Base-by-base conservation (phyloP, 306 rosid species). In the Crotalaria pallida region DNA sequence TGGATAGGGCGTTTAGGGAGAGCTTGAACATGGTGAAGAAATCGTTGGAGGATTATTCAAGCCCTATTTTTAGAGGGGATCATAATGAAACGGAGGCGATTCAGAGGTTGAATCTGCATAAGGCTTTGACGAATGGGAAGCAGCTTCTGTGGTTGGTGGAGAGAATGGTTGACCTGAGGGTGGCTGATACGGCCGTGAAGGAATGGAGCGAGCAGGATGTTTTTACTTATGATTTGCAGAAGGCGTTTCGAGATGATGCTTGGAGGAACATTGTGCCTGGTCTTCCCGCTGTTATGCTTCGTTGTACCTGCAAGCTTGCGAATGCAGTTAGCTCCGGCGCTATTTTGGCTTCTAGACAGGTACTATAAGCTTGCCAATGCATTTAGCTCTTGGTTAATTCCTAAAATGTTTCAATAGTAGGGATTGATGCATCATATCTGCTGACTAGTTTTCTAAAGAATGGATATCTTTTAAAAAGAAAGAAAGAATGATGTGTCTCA, bases 211-310 rank as follows among this genome's bases (percentile, higher is more conserved):
- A 93, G 29, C 94, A 90, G 65, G 80, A 85, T 0, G 57, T 89
- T 0, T 88, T 93, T 51, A 83, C 98, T 0, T 86, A 86, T 0
- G 97, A 93, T 73, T 84, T 93, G 82, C 93, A 84, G 82, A 80
- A 88, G 78, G 90, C 96, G 2, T 93, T 93, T 73, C 73, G 84
- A 0, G 97, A 93, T 22, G 98, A 84, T 58, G 92, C 94, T 0
- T 93, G 96, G 87, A 80, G 90, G 84, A 91, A 91, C 61, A 84
- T 90, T n/a, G 94, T 87, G 57, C 98, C 96, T 0, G 97, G 96
- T 7, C 81, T 93, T 24, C 98, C 98, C 12, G 83, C 87, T 19
- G 90, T 93, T 6, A 71, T 90, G 66, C 87, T 93, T 4, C 82
- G 98, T 2, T 93, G 97, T 78, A 93, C 98, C 9, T 78, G 68